Evolutionary conservation across 2,329 filamentous ascomycete species (phyloP).

Genomic region (Onygenales sp.): DNA sequence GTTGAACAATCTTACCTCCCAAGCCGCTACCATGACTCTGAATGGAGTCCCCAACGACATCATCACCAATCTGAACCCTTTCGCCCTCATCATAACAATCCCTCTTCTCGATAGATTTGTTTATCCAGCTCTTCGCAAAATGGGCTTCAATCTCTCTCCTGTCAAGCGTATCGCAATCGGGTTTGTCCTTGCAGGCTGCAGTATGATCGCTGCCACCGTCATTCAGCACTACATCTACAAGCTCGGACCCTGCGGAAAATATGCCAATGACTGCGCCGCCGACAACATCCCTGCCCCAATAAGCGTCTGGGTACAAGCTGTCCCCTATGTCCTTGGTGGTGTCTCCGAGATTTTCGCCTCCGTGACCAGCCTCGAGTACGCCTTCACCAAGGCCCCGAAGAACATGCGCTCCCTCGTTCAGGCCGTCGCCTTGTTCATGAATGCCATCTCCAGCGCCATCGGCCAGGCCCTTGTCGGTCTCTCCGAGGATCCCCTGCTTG

Average conservation of each 20-base stretch:
- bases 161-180: constrained; percentile 45
- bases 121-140: constrained; percentile 42
- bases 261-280: constrained; percentile 45
- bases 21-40: constrained; percentile 45
- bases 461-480: constrained; percentile 59
- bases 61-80: constrained; percentile 46
- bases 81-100: constrained; percentile 45
- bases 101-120: constrained; percentile 44
- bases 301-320: constrained; percentile 51
- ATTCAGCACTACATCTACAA: constrained; percentile 49
- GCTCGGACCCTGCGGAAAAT: constrained; percentile 49
- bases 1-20: constrained; percentile 46
- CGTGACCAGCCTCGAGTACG: constrained; percentile 61
- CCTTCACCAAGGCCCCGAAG: constrained; percentile 65
- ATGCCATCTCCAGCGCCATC: constrained; percentile 58
- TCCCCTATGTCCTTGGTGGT: constrained; percentile 44
- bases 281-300: constrained; percentile 44
- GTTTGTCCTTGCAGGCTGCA: constrained; percentile 38
- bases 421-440: constrained; percentile 61
- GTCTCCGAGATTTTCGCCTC: constrained; percentile 50
- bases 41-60: constrained; percentile 48
- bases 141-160: constrained; percentile 42
- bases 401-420: constrained; percentile 73
- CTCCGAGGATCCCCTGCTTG: constrained; percentile 53
- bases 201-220: constrained; percentile 43